Evolutionary conservation across 169 alveolate genomes (phyloP).

Genomic region (Plasmodium chabaudi): DNA sequence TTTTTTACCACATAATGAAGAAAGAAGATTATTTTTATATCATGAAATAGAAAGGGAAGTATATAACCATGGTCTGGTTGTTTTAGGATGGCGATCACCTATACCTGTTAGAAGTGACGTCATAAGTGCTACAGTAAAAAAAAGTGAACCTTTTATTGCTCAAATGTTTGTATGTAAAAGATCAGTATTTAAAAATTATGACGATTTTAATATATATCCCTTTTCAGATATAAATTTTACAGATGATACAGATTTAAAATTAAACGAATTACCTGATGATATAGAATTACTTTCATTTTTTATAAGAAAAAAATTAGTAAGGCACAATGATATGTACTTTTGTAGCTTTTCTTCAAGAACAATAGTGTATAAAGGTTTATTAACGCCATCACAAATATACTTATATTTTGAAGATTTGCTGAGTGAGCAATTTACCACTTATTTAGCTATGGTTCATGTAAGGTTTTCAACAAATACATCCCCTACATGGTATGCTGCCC

Average conservation of each 20-base stretch:
- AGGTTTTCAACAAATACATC: conserved; percentile 74
- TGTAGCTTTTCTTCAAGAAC: conserved; percentile 78
- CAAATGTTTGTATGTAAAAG: conserved; percentile 79
- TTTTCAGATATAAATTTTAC: conserved; percentile 64
- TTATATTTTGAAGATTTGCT: conserved; percentile 70
- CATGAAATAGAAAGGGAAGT: conserved; percentile 52
- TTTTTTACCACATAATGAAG: conserved; percentile 78
- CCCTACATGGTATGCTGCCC: conserved; percentile 79
- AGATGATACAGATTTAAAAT: conserved; percentile 53
- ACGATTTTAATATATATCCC: conserved; percentile 57
- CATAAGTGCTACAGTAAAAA: conserved; percentile 79
- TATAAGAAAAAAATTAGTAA: conserved; percentile 70
- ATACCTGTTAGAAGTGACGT: conserved; percentile 79
- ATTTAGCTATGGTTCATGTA: conserved; percentile 77
- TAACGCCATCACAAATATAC: conserved; percentile 75
- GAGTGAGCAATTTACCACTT: conserved; percentile 69
- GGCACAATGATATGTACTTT: conserved; percentile 71
- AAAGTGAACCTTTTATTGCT: conserved; percentile 83
- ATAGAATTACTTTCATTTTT: conserved; percentile 59
- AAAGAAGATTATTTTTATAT: conserved; percentile 56
- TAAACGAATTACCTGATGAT: conserved; percentile 63
- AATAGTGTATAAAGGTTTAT: conserved; percentile 75
- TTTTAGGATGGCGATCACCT: conserved; percentile 84
- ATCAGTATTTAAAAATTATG: conserved; percentile 75
- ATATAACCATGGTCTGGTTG: conserved; percentile 69